Conservation (phyloP, 139 green algal species). For the Tetradesmus obliquus region DNA sequence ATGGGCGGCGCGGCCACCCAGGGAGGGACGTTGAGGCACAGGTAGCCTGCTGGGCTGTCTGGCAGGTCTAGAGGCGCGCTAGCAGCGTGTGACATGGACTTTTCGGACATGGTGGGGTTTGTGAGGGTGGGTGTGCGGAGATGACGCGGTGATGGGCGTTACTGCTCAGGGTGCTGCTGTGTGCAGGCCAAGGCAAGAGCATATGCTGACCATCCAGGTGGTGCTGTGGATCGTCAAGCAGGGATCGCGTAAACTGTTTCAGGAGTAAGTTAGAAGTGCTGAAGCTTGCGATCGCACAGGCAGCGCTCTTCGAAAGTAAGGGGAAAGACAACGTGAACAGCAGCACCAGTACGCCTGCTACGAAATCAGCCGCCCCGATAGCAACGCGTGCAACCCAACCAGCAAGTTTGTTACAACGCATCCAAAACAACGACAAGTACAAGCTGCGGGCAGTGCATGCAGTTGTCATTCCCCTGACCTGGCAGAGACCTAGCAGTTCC, state of each 20-base stretch:
- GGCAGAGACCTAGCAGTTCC: neutral
- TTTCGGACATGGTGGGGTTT: neutral
- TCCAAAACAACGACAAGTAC: neutral
- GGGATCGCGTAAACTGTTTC: neutral
- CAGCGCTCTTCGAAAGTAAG: neutral
- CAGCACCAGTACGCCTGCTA: neutral
- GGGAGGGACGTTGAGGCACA: conserved; percentile 12
- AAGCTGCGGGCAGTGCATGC: neutral
- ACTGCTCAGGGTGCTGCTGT: neutral
- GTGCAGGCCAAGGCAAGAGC: neutral
- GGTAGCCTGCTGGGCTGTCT: conserved; percentile 17
- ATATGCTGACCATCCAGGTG: neutral
- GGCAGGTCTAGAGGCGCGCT: neutral
- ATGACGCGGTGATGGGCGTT: neutral
- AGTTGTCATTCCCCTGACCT: neutral
- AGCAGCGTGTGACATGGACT: neutral
- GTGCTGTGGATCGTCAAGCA: too few species aligned
- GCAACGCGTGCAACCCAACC: neutral
- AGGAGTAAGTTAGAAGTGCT: neutral
- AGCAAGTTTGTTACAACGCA: neutral
- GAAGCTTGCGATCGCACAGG: neutral
- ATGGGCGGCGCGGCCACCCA: conserved; percentile 75
- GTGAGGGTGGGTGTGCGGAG: neutral
- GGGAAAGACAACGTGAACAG: neutral
- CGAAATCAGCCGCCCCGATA: neutral